Conservation (phyloP, 345 rosid genomes). For the Brassica napus region Da-Ae NC_063444.1:50441001-50441500, state of each 20-base stretch:
- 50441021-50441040: constrained; percentile 26
- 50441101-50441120: constrained; percentile 30
- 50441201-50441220: not conserved
- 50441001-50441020: constrained; percentile 40
- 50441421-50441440: constrained; percentile 61
- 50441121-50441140: not conserved
- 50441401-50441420: constrained; percentile 78
- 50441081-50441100: constrained; percentile 32
- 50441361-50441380: constrained; percentile 67
- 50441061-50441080: constrained; percentile 28
- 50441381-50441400: constrained; percentile 78
- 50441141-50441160: constrained; percentile 22
- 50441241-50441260: not conserved
- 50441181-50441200: constrained; percentile 16
- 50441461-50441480: constrained; percentile 53
- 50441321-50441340: constrained; percentile 46
- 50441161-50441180: constrained; percentile 29
- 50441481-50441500: constrained; percentile 51
- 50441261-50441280: constrained; percentile 6
- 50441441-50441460: constrained; percentile 58
- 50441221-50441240: not conserved
- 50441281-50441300: constrained; percentile 15
- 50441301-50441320: no score
- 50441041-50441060: no score
- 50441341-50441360: constrained; percentile 89